Base-by-base conservation (phyloP, 306 rosid species). In the Medicago lupulina region DNA sequence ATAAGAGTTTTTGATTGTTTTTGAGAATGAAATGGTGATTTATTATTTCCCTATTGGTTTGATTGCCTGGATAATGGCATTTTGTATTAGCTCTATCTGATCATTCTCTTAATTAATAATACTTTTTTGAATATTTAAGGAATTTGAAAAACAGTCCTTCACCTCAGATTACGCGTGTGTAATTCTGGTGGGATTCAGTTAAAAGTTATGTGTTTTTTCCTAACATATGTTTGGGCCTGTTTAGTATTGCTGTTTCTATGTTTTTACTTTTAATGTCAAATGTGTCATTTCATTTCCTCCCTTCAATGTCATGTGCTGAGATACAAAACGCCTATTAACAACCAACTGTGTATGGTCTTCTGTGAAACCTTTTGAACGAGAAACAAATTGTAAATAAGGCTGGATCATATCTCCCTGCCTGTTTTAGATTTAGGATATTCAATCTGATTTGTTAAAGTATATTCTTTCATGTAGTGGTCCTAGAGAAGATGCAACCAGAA, bases 401-500 rank as follows among this genome's bases (percentile, higher is more conserved):
- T 28, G 31, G 31, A 28, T 28, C 31, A 3, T 28, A 28, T 28
- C 1, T 28, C 31, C 31, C 31, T 0, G 3, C 0, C 31, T 1
- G 31, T 3, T 28, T 3, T 3, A 34, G 60, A 1, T 17, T 8
- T 53, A 8, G 13, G 5, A 54, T 54, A 15, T 58, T 19, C 16
- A 25, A 55, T 23, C 65, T 43, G 39, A 43, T 9, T 1, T 47
- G 2, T 66, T 12, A 12, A 34, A 34, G 8, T 50, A 5, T 44
- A 19, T 18, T 9, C 7, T 55, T 60, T 74, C 13, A 6, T 31
- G 1, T 8, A 88, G 92, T 77, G 92, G 92, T 36, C 92, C 92
- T 1, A 83, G 92, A 34, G 92, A 88, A 80, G 92, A 88, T 77
- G 92, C 92, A 21, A 86, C 92, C 9, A 71, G 92, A 54, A 88